Conservation (phyloP, 1,139 yeast species). For the Geotrichum restrictum region DNA sequence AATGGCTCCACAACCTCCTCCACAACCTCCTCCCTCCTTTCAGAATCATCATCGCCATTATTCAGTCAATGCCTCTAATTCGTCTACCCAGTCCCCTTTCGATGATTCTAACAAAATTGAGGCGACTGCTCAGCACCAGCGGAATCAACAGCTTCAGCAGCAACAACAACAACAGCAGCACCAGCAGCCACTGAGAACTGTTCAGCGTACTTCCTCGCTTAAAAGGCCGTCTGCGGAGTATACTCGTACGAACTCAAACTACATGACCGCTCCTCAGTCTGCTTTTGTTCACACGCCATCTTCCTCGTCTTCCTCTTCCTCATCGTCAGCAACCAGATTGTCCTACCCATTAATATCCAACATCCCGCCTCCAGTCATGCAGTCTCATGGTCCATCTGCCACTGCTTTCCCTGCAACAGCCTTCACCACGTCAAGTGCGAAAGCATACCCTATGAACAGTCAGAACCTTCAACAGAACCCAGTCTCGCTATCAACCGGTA, state of each 20-base stretch:
- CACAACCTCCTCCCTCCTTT: background rate
- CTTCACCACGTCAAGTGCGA: background rate
- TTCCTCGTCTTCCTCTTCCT: background rate
- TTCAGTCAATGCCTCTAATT: too few species aligned
- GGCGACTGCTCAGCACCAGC: background rate
- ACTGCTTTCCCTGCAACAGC: background rate
- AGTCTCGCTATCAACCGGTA: background rate
- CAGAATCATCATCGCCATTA: constrained; percentile 2
- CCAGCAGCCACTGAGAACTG: background rate
- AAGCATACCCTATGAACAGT: background rate
- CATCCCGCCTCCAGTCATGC: too few species aligned
- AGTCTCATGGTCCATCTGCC: background rate
- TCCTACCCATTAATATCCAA: too few species aligned
- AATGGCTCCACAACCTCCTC: constrained; percentile 1
- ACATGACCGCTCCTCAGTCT: background rate
- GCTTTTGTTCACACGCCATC: background rate
- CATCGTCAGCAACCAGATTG: background rate
- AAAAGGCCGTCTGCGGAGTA: background rate
- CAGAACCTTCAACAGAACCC: background rate
- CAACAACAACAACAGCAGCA: background rate
- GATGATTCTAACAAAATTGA: constrained; percentile 18
- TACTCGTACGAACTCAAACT: background rate
- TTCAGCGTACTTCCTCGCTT: background rate
- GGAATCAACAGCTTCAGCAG: background rate
- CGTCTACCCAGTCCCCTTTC: constrained; percentile 15